Conservation (phyloP, 2,329 filamentous ascomycete genomes). For the Aspergillus udagawae region DNA sequence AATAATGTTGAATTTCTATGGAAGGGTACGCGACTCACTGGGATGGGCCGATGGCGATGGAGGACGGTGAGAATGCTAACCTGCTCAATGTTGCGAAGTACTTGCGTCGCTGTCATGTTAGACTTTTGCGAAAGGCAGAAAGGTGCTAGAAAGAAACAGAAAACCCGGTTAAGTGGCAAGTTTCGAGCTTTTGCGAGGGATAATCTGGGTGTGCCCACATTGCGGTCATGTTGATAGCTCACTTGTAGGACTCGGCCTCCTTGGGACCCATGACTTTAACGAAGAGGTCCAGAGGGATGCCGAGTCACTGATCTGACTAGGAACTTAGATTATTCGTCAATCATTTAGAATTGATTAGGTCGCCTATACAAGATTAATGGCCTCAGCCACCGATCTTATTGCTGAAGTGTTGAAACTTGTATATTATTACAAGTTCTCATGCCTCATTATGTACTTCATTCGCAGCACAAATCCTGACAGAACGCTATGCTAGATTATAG, state of each 20-base stretch:
- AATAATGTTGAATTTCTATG: slow-evolving; percentile 13
- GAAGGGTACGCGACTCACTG: slow-evolving; percentile 23
- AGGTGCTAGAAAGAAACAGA: background rate
- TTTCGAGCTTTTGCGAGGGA: too few relatives aligned
- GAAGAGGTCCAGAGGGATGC: slow-evolving; percentile 69
- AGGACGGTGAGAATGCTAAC: slow-evolving; percentile 62
- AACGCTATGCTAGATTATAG: too few relatives aligned
- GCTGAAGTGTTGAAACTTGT: too few relatives aligned
- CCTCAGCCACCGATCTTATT: too few relatives aligned
- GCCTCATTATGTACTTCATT: too few relatives aligned
- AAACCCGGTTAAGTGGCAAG: too few relatives aligned
- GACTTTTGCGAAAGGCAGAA: background rate
- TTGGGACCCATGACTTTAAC: slow-evolving; percentile 69
- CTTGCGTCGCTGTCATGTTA: slow-evolving; percentile 42
- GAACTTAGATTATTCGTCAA: too few relatives aligned
- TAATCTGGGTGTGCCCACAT: slow-evolving; percentile 73
- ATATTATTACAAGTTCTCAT: too few relatives aligned
- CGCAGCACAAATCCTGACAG: too few relatives aligned
- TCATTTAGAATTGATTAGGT: too few relatives aligned
- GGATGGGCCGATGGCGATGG: slow-evolving; percentile 61
- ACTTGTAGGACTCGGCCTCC: slow-evolving; percentile 70
- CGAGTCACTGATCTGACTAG: too few relatives aligned
- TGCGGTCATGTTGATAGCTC: slow-evolving; percentile 81
- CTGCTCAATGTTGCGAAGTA: slow-evolving; percentile 67
- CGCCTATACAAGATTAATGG: too few relatives aligned